These are phyloP conservation scores for Ceratocystiopsis sp. DNA, from an alignment of 2,329 filamentous ascomycete species.

Conservation along the genomic window DNA sequence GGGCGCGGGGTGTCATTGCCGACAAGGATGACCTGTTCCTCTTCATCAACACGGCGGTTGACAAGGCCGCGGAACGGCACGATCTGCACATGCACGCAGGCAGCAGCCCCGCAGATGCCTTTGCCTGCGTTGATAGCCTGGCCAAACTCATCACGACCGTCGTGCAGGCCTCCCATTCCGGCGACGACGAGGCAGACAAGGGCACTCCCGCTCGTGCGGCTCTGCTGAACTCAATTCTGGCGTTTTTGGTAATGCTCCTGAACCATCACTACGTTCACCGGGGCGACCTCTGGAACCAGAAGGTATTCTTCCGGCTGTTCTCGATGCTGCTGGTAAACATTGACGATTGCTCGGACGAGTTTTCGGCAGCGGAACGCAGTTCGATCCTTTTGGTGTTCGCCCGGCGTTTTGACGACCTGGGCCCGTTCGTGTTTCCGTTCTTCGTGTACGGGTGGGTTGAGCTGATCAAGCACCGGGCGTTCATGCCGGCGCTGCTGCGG, in stretches of 20 bases:
- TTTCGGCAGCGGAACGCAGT: constrained; percentile 43
- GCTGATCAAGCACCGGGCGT: constrained; percentile 68
- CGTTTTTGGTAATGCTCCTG: constrained; percentile 62
- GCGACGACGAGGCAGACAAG: constrained; percentile 27
- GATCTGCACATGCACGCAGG: constrained; percentile 51
- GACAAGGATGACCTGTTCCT: constrained; percentile 59
- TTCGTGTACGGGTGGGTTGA: constrained; percentile 78
- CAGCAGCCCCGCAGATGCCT: constrained; percentile 40
- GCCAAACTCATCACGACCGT: constrained; percentile 65
- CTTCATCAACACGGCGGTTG: constrained; percentile 69
- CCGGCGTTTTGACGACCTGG: constrained; percentile 51
- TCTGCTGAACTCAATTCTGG: constrained; percentile 63
- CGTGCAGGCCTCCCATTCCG: constrained; percentile 44
- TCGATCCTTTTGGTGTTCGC: constrained; percentile 59
- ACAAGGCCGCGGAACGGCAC: constrained; percentile 60
- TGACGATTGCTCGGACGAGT: constrained; percentile 32
- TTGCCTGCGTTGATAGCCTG: constrained; percentile 57
- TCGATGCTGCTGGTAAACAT: constrained; percentile 53
- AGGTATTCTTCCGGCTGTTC: constrained; percentile 81
- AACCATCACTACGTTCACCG: constrained; percentile 72
- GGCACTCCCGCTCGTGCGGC: constrained; percentile 44
- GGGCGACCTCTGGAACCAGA: constrained; percentile 68
- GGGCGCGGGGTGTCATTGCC: constrained; percentile 54
- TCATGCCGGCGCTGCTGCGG: constrained; percentile 62
- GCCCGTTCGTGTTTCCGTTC: constrained; percentile 59